Base-by-base conservation (phyloP, 2,329 filamentous ascomycete genomes). In the Arthrobotrys pseudoclavata region DNA sequence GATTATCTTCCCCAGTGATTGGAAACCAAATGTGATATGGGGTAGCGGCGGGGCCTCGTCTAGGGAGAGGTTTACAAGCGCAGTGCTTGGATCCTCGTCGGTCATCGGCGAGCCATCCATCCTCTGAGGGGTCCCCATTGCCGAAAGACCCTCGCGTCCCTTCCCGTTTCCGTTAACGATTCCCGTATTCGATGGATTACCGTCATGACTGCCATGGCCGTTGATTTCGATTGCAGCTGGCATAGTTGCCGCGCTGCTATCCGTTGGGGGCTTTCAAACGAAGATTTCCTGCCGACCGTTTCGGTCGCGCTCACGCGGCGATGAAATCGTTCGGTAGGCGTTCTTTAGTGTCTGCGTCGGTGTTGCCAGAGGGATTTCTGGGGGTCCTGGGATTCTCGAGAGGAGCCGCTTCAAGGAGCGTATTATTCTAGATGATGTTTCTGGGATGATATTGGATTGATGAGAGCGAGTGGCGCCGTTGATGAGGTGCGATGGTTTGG, bases 11-110 rank as follows among this genome's bases (percentile, higher is more conserved):
- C 90, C 90, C 20, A 98, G 87, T 3, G 93, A 90, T 69, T 95
- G 87, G 83, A 94, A 96, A 37, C 89, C 91, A 71, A 90, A 86
- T 0, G 91, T 91, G 74, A 97, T 91, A 82, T 97, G 93, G 42
- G 80, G 80, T 29, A 82, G 63, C 18, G 79, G 70, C 18, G 74
- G 74, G 18, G 74, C 67, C 6, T 77, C 74, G 45, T 77, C 74
- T 0, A 77, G 24, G n/a, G 67, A 55, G 10, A 71, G 34, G 12
- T 60, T 61, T 31, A 62, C 61, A 4, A 77, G 62, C 40, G 74
- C 67, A 29, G 29, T 71, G 61, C 61, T 63, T 47, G 55, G 18
- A 20, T 71, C 74, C 15, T 34, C 62, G 52, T 77, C 74, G 37
- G 74, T 77, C 74, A 77, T 77, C 74, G 74, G 67, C 47, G 74